Percentiles rank a stretch among this genome's conserved stretches.
Conservation (phyloP, 306 rosid species). For the Fragaria nilgerrensis region DNA sequence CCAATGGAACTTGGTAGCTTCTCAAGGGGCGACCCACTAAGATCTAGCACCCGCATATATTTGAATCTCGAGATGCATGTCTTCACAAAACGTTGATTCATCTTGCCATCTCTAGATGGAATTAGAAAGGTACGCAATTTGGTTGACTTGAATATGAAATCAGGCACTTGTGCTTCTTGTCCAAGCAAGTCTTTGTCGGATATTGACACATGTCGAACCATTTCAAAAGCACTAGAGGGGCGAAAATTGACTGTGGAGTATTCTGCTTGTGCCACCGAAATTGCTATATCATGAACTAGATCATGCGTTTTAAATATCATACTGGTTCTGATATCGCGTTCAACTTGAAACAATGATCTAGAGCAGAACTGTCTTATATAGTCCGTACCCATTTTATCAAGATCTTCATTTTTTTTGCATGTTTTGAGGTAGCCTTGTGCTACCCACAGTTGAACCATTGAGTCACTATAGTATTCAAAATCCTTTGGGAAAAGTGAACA, state of each 20-base stretch:
- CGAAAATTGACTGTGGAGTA: too few relatives aligned
- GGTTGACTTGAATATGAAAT: neutral
- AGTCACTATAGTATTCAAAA: too few relatives aligned
- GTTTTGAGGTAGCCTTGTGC: constrained; percentile 10
- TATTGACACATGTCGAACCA: neutral
- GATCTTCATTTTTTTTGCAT: neutral
- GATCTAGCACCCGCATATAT: too few relatives aligned
- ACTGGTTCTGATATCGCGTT: too few relatives aligned
- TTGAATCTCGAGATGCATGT: too few relatives aligned
- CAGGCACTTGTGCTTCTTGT: neutral
- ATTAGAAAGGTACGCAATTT: neutral
- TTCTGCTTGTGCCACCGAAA: too few relatives aligned
- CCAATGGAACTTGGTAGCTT: constrained; percentile 7
- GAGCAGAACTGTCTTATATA: neutral
- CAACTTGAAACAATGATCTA: too few relatives aligned
- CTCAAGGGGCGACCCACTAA: neutral
- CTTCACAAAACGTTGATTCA: too few relatives aligned
- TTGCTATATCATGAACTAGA: too few relatives aligned
- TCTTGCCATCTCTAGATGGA: too few relatives aligned
- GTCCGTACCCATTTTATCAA: neutral
- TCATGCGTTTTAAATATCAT: too few relatives aligned
- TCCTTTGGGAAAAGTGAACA: too few relatives aligned
- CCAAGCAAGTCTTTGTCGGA: neutral
- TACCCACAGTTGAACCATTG: neutral
- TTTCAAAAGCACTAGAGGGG: neutral